Base-by-base conservation (phyloP, 192 early-diverging fungal species). In the Linderina pennispora region DNA sequence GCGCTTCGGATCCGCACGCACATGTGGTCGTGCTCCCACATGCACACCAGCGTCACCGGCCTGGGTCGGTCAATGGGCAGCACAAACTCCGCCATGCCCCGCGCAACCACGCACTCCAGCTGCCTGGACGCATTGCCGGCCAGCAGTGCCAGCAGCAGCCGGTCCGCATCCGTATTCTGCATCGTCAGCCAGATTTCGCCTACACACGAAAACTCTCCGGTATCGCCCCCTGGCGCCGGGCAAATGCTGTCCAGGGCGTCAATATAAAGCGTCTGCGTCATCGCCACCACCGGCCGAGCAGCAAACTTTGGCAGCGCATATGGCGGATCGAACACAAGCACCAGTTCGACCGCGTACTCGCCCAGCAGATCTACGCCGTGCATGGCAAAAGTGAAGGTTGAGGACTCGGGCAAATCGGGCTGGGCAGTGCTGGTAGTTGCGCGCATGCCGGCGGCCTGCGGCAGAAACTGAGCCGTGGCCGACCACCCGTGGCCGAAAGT, bases 61-160 rank as follows among this genome's bases (percentile, higher is more conserved):
- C 33, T 21, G 11, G 42, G 4, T 13, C 13, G 3, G 17, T n/a
- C 24, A 20, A 18, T 10, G 3, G 24, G 35, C 39, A 70, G 9
- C 21, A 45, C 4, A 28, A 70, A 58, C 36, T 53, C 51, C 10
- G 59, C 65, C 65, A 69, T 32, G 62, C 39, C 25, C 62, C 65
- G 36, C 65, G 57, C 33, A 58, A 4, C 23, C 48, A 47, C 10
- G 58, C 23, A 36, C 22, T 7, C 14, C 26, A 6, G 13, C 21
- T 2, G 17, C 13, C 6, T 40, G 14, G 8, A n/a, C n/a, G n/a
- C n/a, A n/a, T n/a, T n/a, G n/a, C n/a, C n/a, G n/a, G n/a, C n/a
- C n/a, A n/a, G n/a, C n/a, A n/a, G n/a, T n/a, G n/a, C n/a, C n/a
- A n/a, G n/a, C n/a, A n/a, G n/a, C n/a, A n/a, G n/a, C n/a, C n/a